A percentile compares a stretch with the other conserved stretches of the same genome.
phyloP scores from a whole-genome alignment of 106 monocot genomes.

The Hemerocallis citrina region DNA sequence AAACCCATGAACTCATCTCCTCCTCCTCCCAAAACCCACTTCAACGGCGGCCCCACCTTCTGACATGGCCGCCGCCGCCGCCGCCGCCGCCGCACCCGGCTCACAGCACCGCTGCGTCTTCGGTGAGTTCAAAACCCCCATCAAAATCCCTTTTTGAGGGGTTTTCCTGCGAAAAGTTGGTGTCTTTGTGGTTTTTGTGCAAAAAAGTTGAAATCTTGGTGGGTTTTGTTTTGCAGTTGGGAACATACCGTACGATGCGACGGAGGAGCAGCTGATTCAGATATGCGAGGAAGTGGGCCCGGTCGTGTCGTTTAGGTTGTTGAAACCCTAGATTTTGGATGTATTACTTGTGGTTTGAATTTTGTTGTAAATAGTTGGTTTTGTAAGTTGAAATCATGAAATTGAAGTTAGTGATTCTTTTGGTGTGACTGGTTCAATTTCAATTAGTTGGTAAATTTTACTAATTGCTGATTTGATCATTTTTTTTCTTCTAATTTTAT shows the following conservation, averaged over 20 bases:
- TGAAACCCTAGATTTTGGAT: slow-evolving; percentile 1
- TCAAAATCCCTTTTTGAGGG: not conserved
- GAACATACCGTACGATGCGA: slow-evolving; percentile 96
- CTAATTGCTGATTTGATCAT: too few relatives aligned
- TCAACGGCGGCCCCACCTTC: not conserved
- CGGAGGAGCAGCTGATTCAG: slow-evolving; percentile 88
- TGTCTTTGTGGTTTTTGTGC: too few relatives aligned
- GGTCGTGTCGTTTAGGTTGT: slow-evolving; percentile 91
- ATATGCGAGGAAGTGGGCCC: slow-evolving; percentile 98
- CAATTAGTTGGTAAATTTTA: too few relatives aligned
- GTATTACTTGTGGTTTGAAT: not conserved
- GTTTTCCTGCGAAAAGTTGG: not conserved
- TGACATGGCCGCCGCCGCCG: slow-evolving; percentile 39
- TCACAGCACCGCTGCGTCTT: slow-evolving; percentile 13
- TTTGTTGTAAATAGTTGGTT: too few relatives aligned
- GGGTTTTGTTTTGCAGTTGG: slow-evolving; percentile 55
- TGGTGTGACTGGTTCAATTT: too few relatives aligned
- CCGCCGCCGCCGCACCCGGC: slow-evolving; percentile 4
- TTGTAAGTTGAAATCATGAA: too few relatives aligned
- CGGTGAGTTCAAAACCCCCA: not conserved
- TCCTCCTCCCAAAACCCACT: too few relatives aligned
- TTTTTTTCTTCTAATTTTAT: not conserved
- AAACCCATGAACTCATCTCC: too few relatives aligned
- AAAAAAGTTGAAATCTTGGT: too few relatives aligned
- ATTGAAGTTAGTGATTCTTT: too few relatives aligned